Evolutionary conservation across 2,329 filamentous ascomycete species (phyloP), one percentile per base, ranked within the genome.

Genomic region (Fusarium brevicatenulatum): DNA sequence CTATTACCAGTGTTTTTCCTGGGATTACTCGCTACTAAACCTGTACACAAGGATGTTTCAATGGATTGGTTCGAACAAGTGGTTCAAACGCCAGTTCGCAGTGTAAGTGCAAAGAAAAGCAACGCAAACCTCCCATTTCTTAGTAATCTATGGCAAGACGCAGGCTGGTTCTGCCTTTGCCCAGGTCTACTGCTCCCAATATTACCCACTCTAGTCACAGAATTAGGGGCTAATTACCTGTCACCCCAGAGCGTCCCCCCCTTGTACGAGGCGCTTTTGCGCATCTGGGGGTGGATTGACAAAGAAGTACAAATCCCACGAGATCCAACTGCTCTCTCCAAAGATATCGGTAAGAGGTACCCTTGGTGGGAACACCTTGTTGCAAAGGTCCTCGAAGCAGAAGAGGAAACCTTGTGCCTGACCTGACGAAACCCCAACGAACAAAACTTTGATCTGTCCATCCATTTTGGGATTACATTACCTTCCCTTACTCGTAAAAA

Each of bases 291-390:
- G 28, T 84, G 82, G 82, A 80, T 84, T 42, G 72, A 80, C 32
- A 44, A 47, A 12, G 78, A 81, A 16, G 66, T 80, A 37, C 66
- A 71, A 40, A 32, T 75, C 43, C 67, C 69, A 10, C 47, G 59
- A 43, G 66, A 60, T 39, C 62, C 61, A 40, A 40, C 44, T 43
- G 46, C 64, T 42, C 46, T 80, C 19, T 56, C 76, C 44, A 62
- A 72, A 23, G 60, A 71, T 25, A 76, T 84, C 54, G 66, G 73
- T 46, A 66, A 78, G 39, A 80, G 83, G 53, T 54, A 68, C 37
- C 74, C 81, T 25, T 84, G 83, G 83, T 84, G 83, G 83, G 83
- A 84, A 74, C 63, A 68, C n/a, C 77, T 84, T 63, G 81, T 84
- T 23, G 68, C 68, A 39, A 76, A 72, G 53, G 77, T 84, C 32